Evolutionary conservation across 192 early-diverging fungal genomes (phyloP), one percentile per base, ranked within the genome.

Genomic region (Coemansia sp.): DNA sequence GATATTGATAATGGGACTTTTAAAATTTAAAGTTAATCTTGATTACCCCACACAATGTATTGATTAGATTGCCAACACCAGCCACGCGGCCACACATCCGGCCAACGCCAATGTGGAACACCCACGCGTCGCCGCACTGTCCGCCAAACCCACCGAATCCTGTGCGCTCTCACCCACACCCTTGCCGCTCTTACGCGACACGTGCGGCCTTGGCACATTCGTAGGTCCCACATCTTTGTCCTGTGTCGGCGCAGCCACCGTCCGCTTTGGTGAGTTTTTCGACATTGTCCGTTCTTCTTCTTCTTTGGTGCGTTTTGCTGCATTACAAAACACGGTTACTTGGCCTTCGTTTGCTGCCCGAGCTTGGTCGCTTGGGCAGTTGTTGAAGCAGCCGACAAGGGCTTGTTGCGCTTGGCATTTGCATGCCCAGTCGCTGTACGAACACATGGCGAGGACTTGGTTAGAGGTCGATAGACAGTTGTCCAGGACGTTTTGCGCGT

Each of bases 351-450:
- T 59, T 14, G 69, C 61, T 2, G 70, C 11, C 0, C 72, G 65
- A 0, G 58, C 63, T 0, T 66, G 54, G 50, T 79, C 67, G 43
- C 58, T 75, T 0, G 76, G 76, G 45, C 81, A 83, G 65, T 79
- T 79, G 70, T 60, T 63, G 59, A 67, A 83, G 41, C 81, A 83
- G 2, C 60, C 67, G 7, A 65, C 72, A 1, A 83, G 52, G 6
- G 72, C 54, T 63, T 67, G 56, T 38, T 83, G 81, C 10, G 76
- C 81, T 39, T 69, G 61, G 65, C 81, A 83, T 22, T 79, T 78
- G 73, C 81, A 83, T 2, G 47, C 70, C 69, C 76, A 83, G 73
- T 83, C 81, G 70, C 67, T 71, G 61, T 75, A 73, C 41, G 63
- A 57, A 49, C 81, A 83, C 57, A 60, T 66, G 24, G 49, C 67